Base-by-base conservation (phyloP, 768 basidiomycete genomes). In the Auriscalpium vulgare region DNA sequence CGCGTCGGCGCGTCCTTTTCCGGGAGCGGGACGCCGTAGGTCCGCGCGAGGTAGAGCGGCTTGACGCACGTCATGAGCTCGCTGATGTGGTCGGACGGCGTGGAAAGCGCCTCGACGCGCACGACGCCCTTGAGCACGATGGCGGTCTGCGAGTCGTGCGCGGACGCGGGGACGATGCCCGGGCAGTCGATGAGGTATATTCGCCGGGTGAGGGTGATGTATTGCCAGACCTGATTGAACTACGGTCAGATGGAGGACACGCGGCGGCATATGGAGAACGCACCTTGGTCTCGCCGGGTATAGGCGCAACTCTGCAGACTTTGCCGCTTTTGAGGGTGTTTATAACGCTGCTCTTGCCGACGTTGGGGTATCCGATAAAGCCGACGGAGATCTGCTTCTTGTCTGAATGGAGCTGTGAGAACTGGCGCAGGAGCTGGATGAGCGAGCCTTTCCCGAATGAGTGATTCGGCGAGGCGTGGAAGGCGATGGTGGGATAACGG, bases 131-230 rank as follows among this genome's bases (percentile, higher is more conserved):
- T 99, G 56, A 99, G 81, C 21, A 98, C 97, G 4, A 86, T 97
- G 14, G 84, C 82, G 0, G 92, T 91, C 66, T 95, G 87, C 2
- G 88, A 82, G 70, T 98, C 95, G 59, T 89, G 79, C 2, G 92
- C 88, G 21, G 93, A 95, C 16, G 93, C 87, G 2, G 95, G 95
- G 1, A 97, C 97, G 70, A 98, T 91, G 50, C 97, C 97, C 34
- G 97, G 97, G 68, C 97, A 99, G 72, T 99, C 97, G 74, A 99
- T 97, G 63, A 99, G 87, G 76, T 97, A 99, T 68, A 99, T 99
- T 53, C 90, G 82, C 60, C 88, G 83, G 57, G 95, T 99, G 44
- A 99, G 76, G 34, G 93, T 95, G 75, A 99, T 97, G 72, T 99
- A 99, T 79, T 99, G 95, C 97, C 97, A 99, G 62, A 98, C 95